phyloP scores from a whole-genome alignment of 2,329 filamentous ascomycete genomes.

The Fusarium penzigii region DNA sequence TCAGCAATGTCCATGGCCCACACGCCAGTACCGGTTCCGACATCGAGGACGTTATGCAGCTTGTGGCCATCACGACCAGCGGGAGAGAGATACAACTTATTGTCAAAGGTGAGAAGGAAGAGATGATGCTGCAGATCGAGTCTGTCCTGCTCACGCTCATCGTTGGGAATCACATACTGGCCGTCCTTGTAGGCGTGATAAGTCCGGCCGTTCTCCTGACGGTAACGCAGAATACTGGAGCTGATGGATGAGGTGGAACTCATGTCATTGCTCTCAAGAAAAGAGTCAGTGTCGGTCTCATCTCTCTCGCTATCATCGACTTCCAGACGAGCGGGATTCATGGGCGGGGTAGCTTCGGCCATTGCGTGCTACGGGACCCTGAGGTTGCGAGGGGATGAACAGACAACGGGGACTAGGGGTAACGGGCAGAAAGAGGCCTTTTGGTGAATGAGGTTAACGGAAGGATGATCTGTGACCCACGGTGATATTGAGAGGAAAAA shows the following conservation, averaged over 20 bases:
- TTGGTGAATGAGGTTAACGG: too few relatives aligned
- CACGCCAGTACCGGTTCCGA: constrained; percentile 30
- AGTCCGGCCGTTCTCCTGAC: constrained; percentile 30
- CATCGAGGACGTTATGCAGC: constrained; percentile 25
- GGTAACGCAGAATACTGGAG: constrained; percentile 25
- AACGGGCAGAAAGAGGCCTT: too few relatives aligned
- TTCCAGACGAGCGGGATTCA: constrained; percentile 2
- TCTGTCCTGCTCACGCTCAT: constrained; percentile 17
- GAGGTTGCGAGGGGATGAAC: too few relatives aligned
- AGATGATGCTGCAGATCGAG: constrained; percentile 27
- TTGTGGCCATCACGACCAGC: constrained; percentile 12
- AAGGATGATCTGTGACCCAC: too few relatives aligned
- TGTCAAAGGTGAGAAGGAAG: constrained; percentile 29
- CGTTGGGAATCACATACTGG: constrained; percentile 19
- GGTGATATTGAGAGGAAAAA: too few relatives aligned
- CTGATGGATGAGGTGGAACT: constrained; percentile 22
- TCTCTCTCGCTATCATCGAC: neutral
- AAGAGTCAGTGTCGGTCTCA: constrained; percentile 3
- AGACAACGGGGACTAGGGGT: too few relatives aligned
- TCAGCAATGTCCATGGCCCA: constrained; percentile 31
- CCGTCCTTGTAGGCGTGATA: constrained; percentile 33
- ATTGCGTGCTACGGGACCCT: neutral
- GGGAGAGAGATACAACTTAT: constrained; percentile 24
- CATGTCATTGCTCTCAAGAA: neutral
- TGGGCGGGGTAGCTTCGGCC: neutral